A percentile compares a stretch with the other conserved stretches of the same genome.
These are phyloP conservation scores for Polytrichum commune DNA, from an alignment of 225 moss, liverwort and hornwort species.

Conservation along the genomic window DNA sequence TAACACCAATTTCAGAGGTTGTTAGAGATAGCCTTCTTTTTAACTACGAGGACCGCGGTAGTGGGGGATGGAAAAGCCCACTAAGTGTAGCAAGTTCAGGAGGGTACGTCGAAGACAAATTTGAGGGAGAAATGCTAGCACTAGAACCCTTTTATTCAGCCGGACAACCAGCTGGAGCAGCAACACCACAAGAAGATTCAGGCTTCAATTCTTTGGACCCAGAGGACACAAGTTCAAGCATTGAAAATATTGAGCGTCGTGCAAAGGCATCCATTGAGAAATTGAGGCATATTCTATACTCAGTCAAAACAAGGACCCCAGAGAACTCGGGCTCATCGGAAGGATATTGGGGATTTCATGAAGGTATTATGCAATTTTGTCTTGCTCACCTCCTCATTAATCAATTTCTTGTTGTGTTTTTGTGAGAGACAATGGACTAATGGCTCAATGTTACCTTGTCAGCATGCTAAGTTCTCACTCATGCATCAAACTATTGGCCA, in stretches of 20 bases:
- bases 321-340: conserved; percentile 14
- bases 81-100: not conserved
- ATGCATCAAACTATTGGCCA: too few relatives aligned
- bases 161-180: not conserved
- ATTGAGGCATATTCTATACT: conserved; percentile 55
- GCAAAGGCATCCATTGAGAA: conserved; percentile 68
- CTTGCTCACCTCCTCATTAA: not conserved
- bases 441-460: too few relatives aligned
- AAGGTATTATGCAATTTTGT: conserved; percentile 21
- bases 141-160: not conserved
- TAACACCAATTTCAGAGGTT: not conserved
- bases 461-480: too few relatives aligned
- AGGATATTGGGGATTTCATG: conserved; percentile 24
- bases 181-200: not conserved
- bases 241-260: conserved; percentile 49
- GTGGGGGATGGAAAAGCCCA: not conserved
- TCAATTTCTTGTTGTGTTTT: too few relatives aligned
- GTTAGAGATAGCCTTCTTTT: not conserved
- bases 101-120: not conserved
- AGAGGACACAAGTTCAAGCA: conserved; percentile 22
- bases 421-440: too few relatives aligned
- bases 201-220: not conserved
- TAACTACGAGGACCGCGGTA: conserved; percentile 15
- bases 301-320: conserved; percentile 43
- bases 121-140: conserved; percentile 9